Percentiles rank a stretch among this genome's conserved stretches.
Evolutionary conservation across 2,329 filamentous ascomycete species (phyloP).

Genomic region (Alternaria rosae): DNA sequence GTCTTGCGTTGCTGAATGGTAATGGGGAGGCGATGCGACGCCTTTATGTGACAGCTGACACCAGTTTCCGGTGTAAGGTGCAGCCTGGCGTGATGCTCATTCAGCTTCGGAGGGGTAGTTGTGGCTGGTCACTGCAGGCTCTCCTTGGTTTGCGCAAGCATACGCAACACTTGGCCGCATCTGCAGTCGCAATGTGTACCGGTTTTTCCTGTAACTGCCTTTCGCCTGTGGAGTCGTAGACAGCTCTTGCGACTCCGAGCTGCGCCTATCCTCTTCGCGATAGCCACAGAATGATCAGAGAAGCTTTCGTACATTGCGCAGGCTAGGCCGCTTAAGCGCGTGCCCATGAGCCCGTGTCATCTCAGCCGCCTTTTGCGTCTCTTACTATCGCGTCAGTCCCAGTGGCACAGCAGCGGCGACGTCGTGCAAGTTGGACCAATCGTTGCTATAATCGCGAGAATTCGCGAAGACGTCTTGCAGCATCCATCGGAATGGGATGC

Average conservation of each 20-base stretch:
- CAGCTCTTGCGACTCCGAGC: neutral
- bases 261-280: neutral
- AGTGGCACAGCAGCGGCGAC: neutral
- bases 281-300: neutral
- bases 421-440: too few species aligned
- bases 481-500: neutral
- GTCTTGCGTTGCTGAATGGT: too few species aligned
- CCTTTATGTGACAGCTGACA: too few species aligned
- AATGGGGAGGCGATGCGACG: too few species aligned
- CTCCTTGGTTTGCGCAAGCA: neutral
- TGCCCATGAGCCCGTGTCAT: too few species aligned
- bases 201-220: neutral
- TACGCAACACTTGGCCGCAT: neutral
- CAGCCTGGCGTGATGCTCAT: too few species aligned
- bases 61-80: too few species aligned
- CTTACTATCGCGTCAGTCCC: neutral
- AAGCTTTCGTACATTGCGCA: neutral
- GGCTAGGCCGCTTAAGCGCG: neutral
- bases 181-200: neutral
- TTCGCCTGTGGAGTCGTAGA: neutral
- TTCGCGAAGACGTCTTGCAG: neutral
- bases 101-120: too few species aligned
- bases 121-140: too few species aligned
- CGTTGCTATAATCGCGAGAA: neutral
- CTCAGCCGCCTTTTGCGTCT: too few species aligned